Base-by-base conservation (phyloP, 345 rosid genomes). In the Trapa incisa region DNA sequence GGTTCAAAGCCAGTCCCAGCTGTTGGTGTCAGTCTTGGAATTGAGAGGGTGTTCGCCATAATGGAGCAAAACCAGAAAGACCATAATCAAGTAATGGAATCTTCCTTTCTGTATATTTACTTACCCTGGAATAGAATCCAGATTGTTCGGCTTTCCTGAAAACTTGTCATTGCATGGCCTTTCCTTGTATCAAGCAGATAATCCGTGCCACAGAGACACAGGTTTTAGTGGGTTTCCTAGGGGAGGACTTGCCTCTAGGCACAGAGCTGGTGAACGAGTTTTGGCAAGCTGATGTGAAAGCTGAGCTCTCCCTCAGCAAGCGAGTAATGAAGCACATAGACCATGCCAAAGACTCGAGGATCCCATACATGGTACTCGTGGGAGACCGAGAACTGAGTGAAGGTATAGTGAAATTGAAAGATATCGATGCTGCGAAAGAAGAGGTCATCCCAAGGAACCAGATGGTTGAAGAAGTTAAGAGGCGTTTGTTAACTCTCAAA, bases 11-110 rank as follows among this genome's bases (percentile, higher is more conserved):
- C 84, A 80, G 96, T 94, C 64, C 99, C 97, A 2, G 91, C 96
- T 7, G 96, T 91, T 75, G 97, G 99, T 12, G 78, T 90, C 77
- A 91, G 99, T 78, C 88, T 91, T 58, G 99, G 97, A 48, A 94
- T 94, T 54, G 97, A 94, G 70, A 81, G 97, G 57, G 95, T 91
- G 60, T 85, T 94, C 75, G 76, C 85, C 32, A 91, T 94, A 75
- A 86, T 91, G 97, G 92, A 90, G 82, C 88, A 84, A 68, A 72
- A 78, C 38, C 82, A 83, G 72, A 78, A 82, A 67, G 87, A 89
- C 35, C 79, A 80, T 58, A 85, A 88, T 65, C 86, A 87, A 69
- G 66, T 69, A 61, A 69, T 32, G 50, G 48, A 60, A 16, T 61
- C 54, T 32, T 37, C 15, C n/a, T 47, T 68, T 47, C 41, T 5